These are phyloP conservation scores for Sporothrix luriei DNA, from an alignment of 2,329 filamentous ascomycete genomes.

Conservation along the genomic window DNA sequence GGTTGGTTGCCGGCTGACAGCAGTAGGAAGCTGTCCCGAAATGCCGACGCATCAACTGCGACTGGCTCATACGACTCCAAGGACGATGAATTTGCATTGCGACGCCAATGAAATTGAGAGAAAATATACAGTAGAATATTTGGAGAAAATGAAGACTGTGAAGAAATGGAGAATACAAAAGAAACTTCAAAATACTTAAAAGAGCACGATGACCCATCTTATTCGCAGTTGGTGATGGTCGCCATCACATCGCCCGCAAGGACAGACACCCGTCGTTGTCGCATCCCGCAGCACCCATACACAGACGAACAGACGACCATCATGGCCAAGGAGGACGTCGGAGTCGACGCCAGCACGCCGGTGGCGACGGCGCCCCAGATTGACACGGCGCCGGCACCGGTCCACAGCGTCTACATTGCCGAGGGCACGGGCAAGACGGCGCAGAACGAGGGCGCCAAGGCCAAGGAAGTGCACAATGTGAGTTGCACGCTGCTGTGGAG, in stretches of 20 bases:
- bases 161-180: not conserved
- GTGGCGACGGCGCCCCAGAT: not conserved
- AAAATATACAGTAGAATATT: not conserved
- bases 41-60: not conserved
- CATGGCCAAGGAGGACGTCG: not conserved
- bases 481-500: not conserved
- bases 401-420: slow-evolving; percentile 1
- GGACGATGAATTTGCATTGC: too few species aligned
- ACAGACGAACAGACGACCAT: too few species aligned
- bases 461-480: slow-evolving; percentile 7
- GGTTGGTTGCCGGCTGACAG: too few species aligned
- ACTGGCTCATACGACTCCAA: too few species aligned
- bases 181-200: not conserved
- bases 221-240: not conserved
- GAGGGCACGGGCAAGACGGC: slow-evolving; percentile 18
- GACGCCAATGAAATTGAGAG: too few species aligned
- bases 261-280: too few species aligned
- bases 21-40: slow-evolving; percentile 4
- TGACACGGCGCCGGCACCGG: not conserved
- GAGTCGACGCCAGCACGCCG: not conserved
- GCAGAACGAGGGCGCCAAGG: not conserved
- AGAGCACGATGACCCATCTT: not conserved
- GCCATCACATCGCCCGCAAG: not conserved
- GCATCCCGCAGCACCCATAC: too few species aligned
- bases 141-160: not conserved